Evolutionary conservation across 345 rosid species (phyloP).

Genomic region (Gossypium herbaceum): DNA sequence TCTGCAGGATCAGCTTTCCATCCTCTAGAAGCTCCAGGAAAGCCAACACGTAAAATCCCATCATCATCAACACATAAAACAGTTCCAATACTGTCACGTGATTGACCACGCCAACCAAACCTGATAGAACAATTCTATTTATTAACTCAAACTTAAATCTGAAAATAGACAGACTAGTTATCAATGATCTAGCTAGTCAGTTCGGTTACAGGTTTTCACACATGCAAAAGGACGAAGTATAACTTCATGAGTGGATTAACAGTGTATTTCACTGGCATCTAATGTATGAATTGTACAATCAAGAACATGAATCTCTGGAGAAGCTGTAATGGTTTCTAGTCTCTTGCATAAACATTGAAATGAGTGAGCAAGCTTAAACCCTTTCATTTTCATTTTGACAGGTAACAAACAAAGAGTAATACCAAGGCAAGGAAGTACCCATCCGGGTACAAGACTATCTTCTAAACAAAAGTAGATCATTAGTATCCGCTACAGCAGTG

Average conservation of each 20-base stretch:
- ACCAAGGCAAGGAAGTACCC: background rate
- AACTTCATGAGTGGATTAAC: background rate
- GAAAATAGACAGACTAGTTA: background rate
- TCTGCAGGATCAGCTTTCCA: slow-evolving; percentile 99
- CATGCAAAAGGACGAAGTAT: background rate
- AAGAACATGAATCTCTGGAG: background rate
- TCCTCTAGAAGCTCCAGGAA: slow-evolving; percentile 99
- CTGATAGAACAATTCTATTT: slow-evolving; percentile 37
- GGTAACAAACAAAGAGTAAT: background rate
- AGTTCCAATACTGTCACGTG: slow-evolving; percentile 91
- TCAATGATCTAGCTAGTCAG: slow-evolving; percentile 1
- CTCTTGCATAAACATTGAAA: slow-evolving; percentile 7
- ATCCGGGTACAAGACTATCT: background rate
- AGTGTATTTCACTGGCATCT: background rate
- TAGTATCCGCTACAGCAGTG: background rate
- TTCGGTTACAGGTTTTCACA: background rate
- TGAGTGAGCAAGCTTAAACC: background rate
- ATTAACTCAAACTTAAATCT: background rate
- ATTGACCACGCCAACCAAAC: slow-evolving; percentile 95
- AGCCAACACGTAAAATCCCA: slow-evolving; percentile 96
- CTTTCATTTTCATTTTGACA: background rate
- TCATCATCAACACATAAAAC: slow-evolving; percentile 97
- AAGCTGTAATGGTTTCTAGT: background rate
- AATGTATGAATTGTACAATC: background rate
- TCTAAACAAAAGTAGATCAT: background rate